These are phyloP conservation scores for Botrytis byssoidea DNA, from an alignment of 2,329 filamentous ascomycete genomes.

Conservation along the genomic window DNA sequence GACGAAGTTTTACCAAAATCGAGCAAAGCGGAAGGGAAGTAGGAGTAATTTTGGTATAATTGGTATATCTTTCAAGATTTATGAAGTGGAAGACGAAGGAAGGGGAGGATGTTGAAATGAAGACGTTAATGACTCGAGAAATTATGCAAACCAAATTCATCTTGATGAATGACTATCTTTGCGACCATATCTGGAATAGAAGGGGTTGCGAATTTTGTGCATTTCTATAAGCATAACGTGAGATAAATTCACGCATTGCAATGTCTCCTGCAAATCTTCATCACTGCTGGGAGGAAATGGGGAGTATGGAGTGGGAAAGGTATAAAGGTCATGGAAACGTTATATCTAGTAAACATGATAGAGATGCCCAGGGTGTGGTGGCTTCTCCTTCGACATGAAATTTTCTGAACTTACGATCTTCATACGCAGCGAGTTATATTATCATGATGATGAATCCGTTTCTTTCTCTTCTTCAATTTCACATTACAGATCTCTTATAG, in stretches of 20 bases:
- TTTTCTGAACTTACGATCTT: constrained; percentile 35
- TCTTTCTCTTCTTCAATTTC: constrained; percentile 37
- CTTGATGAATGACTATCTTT: constrained; percentile 32
- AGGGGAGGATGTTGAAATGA: constrained; percentile 14
- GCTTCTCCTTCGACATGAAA: constrained; percentile 26
- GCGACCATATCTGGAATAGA: constrained; percentile 30
- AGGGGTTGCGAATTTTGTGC: constrained; percentile 25
- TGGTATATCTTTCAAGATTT: constrained; percentile 5
- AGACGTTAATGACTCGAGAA: constrained; percentile 21
- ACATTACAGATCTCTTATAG: constrained; percentile 34
- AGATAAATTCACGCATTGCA: constrained; percentile 26
- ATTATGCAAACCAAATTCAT: constrained; percentile 24
- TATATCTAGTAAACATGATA: constrained; percentile 25
- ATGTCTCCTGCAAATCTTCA: constrained; percentile 20
- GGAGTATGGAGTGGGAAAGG: constrained; percentile 11
- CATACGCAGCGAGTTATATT: constrained; percentile 36
- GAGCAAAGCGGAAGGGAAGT: constrained; percentile 14
- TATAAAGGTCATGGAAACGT: constrained; percentile 20
- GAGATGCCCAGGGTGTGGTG: constrained; percentile 24
- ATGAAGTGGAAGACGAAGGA: constrained; percentile 15
- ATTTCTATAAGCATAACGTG: constrained; percentile 26
- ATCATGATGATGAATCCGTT: constrained; percentile 23
- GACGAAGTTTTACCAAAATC: constrained; percentile 23
- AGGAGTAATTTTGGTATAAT: not conserved
- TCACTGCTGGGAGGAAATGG: constrained; percentile 18